These are phyloP conservation scores for Cladophialophora carrionii DNA, from an alignment of 2,329 filamentous ascomycete species.

Conservation along the genomic window DNA sequence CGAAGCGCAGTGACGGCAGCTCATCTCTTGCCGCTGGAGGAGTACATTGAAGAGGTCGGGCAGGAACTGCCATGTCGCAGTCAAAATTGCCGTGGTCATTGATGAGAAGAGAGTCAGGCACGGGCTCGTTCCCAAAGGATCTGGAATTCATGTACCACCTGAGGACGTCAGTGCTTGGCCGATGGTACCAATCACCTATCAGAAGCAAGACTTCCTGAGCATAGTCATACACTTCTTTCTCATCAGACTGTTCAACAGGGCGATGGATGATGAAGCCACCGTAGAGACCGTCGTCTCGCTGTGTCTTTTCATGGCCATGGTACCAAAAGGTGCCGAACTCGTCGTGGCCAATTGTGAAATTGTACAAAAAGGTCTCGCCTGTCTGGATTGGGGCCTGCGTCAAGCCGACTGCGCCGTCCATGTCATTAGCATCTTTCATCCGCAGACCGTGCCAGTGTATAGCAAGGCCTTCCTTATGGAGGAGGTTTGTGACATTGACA, in stretches of 20 bases:
- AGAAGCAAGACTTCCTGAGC: conserved; percentile 52
- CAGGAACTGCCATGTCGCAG: conserved; percentile 54
- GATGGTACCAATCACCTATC: conserved; percentile 57
- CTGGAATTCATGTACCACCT: conserved; percentile 50
- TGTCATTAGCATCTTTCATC: conserved; percentile 72
- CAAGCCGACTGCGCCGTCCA: conserved; percentile 72
- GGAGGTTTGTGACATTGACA: conserved; percentile 49
- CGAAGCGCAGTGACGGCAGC: conserved; percentile 39
- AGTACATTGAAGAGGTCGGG: conserved; percentile 52
- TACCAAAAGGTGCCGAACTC: conserved; percentile 64
- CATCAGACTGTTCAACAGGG: conserved; percentile 49
- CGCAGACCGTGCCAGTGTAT: conserved; percentile 79
- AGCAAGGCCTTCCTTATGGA: conserved; percentile 43
- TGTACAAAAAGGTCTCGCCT: conserved; percentile 65
- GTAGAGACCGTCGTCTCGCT: conserved; percentile 69
- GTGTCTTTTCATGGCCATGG: conserved; percentile 66
- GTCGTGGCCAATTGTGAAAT: conserved; percentile 63
- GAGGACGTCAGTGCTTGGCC: conserved; percentile 47
- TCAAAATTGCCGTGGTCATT: conserved; percentile 64
- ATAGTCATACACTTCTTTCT: conserved; percentile 38
- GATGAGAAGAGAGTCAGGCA: conserved; percentile 66
- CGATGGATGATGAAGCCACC: conserved; percentile 68
- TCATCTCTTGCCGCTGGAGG: conserved; percentile 33
- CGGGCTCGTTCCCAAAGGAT: conserved; percentile 62
- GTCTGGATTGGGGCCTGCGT: conserved; percentile 70